A percentile compares a stretch with the other conserved stretches of the same genome.
phyloP scores from a whole-genome alignment of 495 filamentous ascomycete genomes.

The Tuber borchii region DNA sequence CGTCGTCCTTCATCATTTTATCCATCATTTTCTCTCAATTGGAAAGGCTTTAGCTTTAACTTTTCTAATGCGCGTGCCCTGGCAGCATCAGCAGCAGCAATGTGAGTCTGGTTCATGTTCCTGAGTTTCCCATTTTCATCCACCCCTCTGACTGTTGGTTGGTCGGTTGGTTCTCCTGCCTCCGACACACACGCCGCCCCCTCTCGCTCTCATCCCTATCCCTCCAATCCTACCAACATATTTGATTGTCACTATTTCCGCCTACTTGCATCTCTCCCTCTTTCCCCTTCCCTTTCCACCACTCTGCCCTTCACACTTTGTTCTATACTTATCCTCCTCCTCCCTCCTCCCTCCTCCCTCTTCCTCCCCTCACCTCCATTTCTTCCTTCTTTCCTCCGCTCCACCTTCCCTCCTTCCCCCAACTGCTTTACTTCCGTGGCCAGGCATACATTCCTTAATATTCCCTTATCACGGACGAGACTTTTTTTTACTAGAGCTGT shows the following conservation, averaged over 20 bases:
- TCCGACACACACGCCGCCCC: background rate
- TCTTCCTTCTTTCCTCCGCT: background rate
- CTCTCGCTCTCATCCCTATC: constrained; percentile 8
- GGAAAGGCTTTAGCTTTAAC: background rate
- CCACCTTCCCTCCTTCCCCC: background rate
- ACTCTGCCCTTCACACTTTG: background rate
- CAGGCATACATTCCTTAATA: constrained; percentile 22
- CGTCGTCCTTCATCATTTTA: background rate
- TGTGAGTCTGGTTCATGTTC: background rate
- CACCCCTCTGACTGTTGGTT: background rate
- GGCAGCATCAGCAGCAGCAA: background rate
- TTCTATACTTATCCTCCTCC: constrained; percentile 6
- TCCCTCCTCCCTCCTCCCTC: background rate
- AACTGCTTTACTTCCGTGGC: constrained; percentile 9
- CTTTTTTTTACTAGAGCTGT: constrained; percentile 22
- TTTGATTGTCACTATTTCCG: background rate
- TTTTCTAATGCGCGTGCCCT: background rate
- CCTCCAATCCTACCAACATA: constrained; percentile 1
- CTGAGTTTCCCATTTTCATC: background rate
- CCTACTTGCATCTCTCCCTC: background rate
- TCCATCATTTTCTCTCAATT: background rate
- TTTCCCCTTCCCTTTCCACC: background rate
- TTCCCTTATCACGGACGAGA: constrained; percentile 18
- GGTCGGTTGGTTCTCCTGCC: constrained; percentile 7
- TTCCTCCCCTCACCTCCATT: background rate